Evolutionary conservation across 176 grass and related monocot species (phyloP).

Genomic region (Poa pratensis): DNA sequence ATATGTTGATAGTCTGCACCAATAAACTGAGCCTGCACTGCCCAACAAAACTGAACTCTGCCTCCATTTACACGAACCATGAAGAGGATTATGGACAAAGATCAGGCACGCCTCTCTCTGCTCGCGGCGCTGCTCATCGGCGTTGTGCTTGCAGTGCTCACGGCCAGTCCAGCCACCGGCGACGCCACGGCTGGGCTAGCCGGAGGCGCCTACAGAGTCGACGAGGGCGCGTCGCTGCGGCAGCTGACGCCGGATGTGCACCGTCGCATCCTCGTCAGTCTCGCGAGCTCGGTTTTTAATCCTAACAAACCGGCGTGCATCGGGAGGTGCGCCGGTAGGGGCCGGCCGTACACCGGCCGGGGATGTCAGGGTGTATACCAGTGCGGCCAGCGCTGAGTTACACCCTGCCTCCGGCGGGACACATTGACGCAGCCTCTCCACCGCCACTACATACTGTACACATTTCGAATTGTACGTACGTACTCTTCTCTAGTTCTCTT

Average conservation of each 20-base stretch:
- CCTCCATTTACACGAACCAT: conserved; percentile 3
- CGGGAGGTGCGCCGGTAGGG: not conserved
- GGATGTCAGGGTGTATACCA: not conserved
- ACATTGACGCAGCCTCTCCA: no score
- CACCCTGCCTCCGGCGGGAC: no score
- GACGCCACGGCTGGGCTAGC: not conserved
- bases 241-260: conserved; percentile 14
- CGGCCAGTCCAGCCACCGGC: not conserved
- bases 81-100: conserved; percentile 4
- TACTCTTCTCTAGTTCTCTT: no score
- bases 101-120: not conserved
- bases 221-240: not conserved
- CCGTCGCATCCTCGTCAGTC: conserved; percentile 5
- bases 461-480: no score
- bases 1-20: no score
- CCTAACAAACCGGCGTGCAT: conserved; percentile 5
- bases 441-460: no score
- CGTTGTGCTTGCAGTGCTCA: not conserved
- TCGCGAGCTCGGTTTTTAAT: not conserved
- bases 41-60: conserved; percentile 19
- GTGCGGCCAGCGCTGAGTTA: not conserved
- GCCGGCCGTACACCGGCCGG: conserved; percentile 1
- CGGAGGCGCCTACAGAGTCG: not conserved
- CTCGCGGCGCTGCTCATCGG: not conserved
- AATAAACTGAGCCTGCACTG: not conserved